Percentiles rank a stretch among this genome's conserved stretches.
phyloP scores from a whole-genome alignment of 73 alveolate species.

The Uronychia setigera region DNA sequence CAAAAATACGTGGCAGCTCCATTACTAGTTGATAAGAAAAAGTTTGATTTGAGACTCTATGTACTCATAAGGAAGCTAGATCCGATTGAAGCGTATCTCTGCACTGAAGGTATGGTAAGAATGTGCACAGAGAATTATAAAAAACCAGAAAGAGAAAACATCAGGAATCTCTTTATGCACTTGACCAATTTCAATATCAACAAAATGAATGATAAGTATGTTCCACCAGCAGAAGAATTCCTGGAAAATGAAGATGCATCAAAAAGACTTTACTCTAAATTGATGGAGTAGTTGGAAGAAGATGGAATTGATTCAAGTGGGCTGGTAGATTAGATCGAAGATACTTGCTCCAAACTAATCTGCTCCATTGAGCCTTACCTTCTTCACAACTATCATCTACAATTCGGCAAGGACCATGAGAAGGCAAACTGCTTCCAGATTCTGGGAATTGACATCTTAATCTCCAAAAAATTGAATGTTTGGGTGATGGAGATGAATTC shows the following conservation, averaged over 20 bases:
- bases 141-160: slow-evolving; percentile 79
- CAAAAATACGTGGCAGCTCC: slow-evolving; percentile 92
- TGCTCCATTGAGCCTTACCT: slow-evolving; percentile 46
- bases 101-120: slow-evolving; percentile 97
- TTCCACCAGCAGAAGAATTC: slow-evolving; percentile 32
- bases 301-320: slow-evolving; percentile 23
- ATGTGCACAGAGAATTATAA: slow-evolving; percentile 85
- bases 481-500: slow-evolving; percentile 91
- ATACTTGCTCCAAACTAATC: slow-evolving; percentile 12
- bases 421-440: slow-evolving; percentile 76
- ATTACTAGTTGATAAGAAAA: slow-evolving; percentile 89
- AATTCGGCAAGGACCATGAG: slow-evolving; percentile 15
- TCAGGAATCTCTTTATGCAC: slow-evolving; percentile 84
- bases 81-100: slow-evolving; percentile 90
- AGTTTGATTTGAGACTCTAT: slow-evolving; percentile 92
- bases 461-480: slow-evolving; percentile 76
- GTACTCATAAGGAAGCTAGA: slow-evolving; percentile 92
- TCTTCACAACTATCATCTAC: slow-evolving; percentile 12
- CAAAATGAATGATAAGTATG: slow-evolving; percentile 54
- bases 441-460: slow-evolving; percentile 84
- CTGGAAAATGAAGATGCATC: slow-evolving; percentile 36
- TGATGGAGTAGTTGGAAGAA: slow-evolving; percentile 18
- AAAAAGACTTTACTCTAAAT: slow-evolving; percentile 39
- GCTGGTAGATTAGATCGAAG: slow-evolving; percentile 21
- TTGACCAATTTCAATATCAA: slow-evolving; percentile 90